Base-by-base conservation (phyloP, 2,329 filamentous ascomycete species). In the Ophiostoma ips region DNA sequence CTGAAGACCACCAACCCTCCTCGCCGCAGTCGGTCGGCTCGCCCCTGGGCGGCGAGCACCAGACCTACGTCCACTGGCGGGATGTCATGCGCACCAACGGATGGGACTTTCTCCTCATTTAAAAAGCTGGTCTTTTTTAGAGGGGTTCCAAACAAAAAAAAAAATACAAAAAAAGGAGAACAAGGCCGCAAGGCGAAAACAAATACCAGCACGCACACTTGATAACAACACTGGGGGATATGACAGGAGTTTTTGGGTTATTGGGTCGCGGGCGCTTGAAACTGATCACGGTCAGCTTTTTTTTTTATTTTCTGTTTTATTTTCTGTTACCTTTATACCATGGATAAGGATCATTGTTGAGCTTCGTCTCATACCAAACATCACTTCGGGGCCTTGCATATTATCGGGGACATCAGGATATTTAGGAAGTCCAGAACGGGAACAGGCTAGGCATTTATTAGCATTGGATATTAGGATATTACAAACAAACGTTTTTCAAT, bases 51-150 rank as follows among this genome's bases (percentile, higher is more conserved):
- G 40, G 21, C 28, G 33, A 40, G 13, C 36, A 15, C n/a, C 34
- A 40, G 21, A 40, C 48, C n/a, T 83, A 83, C 69, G 78, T 94
- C 67, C 88, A 89, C 80, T 96, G 90, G 90, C 77, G 90, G 70
- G 86, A 94, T 68, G 79, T 90, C 63, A 95, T 95, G 88, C 79
- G 79, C 68, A 79, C 83, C 69, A 92, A 90, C 71, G 80, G 80
- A 59, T 95, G 87, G 89, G 87, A 94, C 64, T 92, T 87, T 70
- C 74, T 95, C 66, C 77, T 95, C 66, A 89, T 95, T 68, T 95
- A 57, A 37, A 38, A n/a, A 43, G 40, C 40, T 31, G 40, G 40
- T 43, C 40, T 43, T 21, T 30, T n/a, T 16, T 13, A n/a, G 40
- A 21, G 5, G 8, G n/a, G 5, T 11, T 16, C n/a, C 7, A 28